Evolutionary conservation across 306 rosid genomes (phyloP), one percentile per base, ranked within the genome.

Genomic region (Pachyrhizus erosus): DNA sequence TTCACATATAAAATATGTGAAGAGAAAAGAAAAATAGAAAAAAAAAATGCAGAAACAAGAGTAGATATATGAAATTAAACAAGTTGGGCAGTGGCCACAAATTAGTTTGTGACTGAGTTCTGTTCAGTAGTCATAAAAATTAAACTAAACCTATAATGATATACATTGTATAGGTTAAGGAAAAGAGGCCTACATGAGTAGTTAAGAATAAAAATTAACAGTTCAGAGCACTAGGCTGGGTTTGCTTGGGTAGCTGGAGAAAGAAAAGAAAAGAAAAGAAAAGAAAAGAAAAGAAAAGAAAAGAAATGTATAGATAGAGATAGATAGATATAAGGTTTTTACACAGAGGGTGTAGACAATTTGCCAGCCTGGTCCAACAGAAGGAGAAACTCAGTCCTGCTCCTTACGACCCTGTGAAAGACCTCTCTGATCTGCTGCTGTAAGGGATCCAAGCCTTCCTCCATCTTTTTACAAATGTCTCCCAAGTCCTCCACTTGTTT

Each of bases 361-460:
- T 88, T 96, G 45, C 92, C 94, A 68, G 87, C 88, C 51, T 82
- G 93, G 48, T 96, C 99, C 87, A 96, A 69, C 5, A 88, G 89
- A 55, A 84, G 85, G 10, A 93, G 90, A 77, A 96, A 87, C 89
- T 96, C 98, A 5, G 94, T 27, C 82, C 97, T 91, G 89, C 94
- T 96, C 87, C 94, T 89, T 31, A 93, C 94, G 21, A 89, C 69
- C 89, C 93, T 92, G 48, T 93, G 99, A 61, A 93, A 96, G 0
- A 93, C 91, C 84, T 92, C 98, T 55, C 98, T 89, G 66, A 96
- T 92, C 61, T 96, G 99, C 62, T 80, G 91, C 88, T 96, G 98
- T 80, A 96, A 66, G 7, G 98, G 99, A 71, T 90, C 88, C 90
- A 96, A 84, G 0, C 98, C 98, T 52, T 92, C 92, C 7, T 93